Percentiles rank a stretch among this genome's conserved stretches.
Evolutionary conservation across 208 protist genomes (phyloP).

Genomic region (Histomonas meleagridis): DNA sequence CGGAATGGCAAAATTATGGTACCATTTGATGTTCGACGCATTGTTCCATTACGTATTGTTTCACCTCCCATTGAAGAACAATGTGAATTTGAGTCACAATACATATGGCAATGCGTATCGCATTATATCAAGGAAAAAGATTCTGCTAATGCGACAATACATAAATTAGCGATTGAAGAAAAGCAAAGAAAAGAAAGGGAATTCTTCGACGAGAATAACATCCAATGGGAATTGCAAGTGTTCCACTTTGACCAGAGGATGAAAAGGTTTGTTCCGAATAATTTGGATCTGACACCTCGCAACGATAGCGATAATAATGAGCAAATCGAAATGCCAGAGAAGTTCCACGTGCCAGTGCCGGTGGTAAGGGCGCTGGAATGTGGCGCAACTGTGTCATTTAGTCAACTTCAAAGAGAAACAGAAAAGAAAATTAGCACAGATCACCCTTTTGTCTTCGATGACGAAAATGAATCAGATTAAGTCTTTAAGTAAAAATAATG

Average conservation of each 20-base stretch:
- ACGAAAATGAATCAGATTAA: too few species aligned
- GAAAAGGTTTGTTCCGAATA: background rate
- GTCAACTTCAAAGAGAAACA: background rate
- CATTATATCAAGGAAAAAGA: background rate
- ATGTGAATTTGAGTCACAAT: background rate
- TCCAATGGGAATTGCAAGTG: background rate
- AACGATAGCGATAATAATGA: background rate
- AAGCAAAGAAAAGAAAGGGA: background rate
- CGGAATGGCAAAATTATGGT: background rate
- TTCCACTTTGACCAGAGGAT: background rate
- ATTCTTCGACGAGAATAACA: background rate
- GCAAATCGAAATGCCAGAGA: background rate
- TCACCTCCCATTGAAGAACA: background rate
- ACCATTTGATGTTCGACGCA: background rate
- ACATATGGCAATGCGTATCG: background rate
- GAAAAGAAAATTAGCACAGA: background rate
- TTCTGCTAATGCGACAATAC: background rate
- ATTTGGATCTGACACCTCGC: slow-evolving; percentile 10
- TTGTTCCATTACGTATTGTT: background rate
- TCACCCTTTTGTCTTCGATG: too few species aligned
- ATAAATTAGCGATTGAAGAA: slow-evolving; percentile 25
- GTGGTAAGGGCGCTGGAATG: background rate
- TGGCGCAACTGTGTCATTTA: background rate
- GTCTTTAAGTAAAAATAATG: too few species aligned
- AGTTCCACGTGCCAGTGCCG: background rate